Conservation (phyloP, 2,329 filamentous ascomycete species). For the Colletotrichum horii region DNA sequence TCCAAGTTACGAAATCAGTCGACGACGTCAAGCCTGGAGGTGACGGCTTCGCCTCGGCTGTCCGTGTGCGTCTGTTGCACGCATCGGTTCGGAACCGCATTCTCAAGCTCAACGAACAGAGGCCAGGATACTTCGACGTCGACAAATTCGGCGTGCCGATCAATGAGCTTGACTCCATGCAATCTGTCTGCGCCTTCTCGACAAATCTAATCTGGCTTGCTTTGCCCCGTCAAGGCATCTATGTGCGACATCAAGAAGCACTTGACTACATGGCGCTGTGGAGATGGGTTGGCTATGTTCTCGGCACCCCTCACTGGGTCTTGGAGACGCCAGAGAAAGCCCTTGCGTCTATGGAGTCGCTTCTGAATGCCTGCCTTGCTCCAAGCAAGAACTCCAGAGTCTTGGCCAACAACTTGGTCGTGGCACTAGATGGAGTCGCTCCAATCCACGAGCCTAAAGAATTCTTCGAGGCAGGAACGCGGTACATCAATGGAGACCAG, state of each 20-base stretch:
- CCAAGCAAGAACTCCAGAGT: background rate
- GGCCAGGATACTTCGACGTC: constrained; percentile 65
- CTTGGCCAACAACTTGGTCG: background rate
- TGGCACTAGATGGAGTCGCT: background rate
- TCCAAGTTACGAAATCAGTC: constrained; percentile 63
- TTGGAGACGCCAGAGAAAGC: background rate
- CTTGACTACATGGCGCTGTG: constrained; percentile 12
- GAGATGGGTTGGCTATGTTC: background rate
- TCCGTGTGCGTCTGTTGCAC: constrained; percentile 70
- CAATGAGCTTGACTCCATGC: constrained; percentile 27
- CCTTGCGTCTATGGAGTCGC: background rate
- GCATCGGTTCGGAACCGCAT: constrained; percentile 68
- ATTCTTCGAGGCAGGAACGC: background rate
- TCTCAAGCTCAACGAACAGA: constrained; percentile 56
- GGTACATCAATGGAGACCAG: background rate
- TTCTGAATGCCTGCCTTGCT: background rate
- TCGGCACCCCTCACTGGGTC: background rate
- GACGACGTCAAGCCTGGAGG: constrained; percentile 65
- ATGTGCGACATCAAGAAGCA: constrained; percentile 1
- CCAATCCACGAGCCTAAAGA: background rate
- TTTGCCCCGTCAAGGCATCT: constrained; percentile 5
- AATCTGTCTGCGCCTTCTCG: background rate
- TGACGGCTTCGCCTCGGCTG: constrained; percentile 63
- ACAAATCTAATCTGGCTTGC: constrained; percentile 8
- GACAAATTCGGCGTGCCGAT: constrained; percentile 62